phyloP scores from a whole-genome alignment of 805 yeast genomes.

The Kluyveromyces wickerhamii region DNA sequence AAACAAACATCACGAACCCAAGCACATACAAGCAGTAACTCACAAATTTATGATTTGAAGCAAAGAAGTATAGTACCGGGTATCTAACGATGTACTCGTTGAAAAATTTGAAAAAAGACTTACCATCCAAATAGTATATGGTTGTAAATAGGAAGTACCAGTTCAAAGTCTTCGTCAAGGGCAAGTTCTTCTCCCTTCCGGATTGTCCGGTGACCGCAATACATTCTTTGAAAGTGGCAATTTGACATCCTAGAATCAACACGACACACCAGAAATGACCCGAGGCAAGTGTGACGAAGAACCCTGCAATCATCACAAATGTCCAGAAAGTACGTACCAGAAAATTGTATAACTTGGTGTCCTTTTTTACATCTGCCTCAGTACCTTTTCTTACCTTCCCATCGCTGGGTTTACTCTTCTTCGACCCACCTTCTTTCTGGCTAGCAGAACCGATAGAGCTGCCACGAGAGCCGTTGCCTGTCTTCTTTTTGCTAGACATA shows the following conservation, averaged over 20 bases:
- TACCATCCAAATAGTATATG: slow-evolving; percentile 83
- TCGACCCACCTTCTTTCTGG: too few species aligned
- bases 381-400: background rate
- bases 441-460: background rate
- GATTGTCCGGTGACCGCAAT: slow-evolving; percentile 77
- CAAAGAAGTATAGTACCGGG: slow-evolving; percentile 45
- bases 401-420: background rate
- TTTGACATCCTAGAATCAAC: slow-evolving; percentile 64
- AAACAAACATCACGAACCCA: slow-evolving; percentile 86
- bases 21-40: slow-evolving; percentile 76
- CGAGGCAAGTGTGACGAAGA: slow-evolving; percentile 61
- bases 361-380: slow-evolving; percentile 4
- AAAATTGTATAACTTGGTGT: slow-evolving; percentile 35
- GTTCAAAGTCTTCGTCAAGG: slow-evolving; percentile 73
- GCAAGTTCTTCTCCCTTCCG: slow-evolving; percentile 72
- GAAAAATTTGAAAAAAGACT: slow-evolving; percentile 65
- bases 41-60: slow-evolving; percentile 73
- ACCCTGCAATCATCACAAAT: slow-evolving; percentile 74
- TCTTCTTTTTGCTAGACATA: slow-evolving; percentile 1
- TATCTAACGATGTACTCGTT: slow-evolving; percentile 32
- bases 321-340: slow-evolving; percentile 90
- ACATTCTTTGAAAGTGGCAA: slow-evolving; percentile 84
- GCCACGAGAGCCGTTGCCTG: background rate
- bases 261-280: slow-evolving; percentile 81
- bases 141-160: slow-evolving; percentile 92